Evolutionary conservation across 768 basidiomycete species (phyloP).

Genomic region (Hirschioporus abietinus): DNA sequence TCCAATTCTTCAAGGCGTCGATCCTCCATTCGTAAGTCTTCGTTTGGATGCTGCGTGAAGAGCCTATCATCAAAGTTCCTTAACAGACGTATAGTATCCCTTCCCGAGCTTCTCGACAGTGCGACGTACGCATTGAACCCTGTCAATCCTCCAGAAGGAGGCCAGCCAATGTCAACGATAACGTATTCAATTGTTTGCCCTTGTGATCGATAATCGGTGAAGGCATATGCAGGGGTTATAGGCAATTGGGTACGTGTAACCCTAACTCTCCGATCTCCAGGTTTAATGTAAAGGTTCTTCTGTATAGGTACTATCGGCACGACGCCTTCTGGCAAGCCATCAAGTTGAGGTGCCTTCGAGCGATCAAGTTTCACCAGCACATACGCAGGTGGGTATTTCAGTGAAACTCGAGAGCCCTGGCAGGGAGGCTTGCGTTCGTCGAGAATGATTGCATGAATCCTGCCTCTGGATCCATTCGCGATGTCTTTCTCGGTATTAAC

Average conservation of each 20-base stretch:
- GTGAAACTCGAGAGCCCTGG: constrained; percentile 7
- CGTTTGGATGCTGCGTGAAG: constrained; percentile 26
- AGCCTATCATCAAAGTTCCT: constrained; percentile 24
- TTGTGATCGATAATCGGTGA: constrained; percentile 38
- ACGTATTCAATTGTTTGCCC: constrained; percentile 35
- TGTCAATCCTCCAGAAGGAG: constrained; percentile 25
- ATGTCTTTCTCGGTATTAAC: constrained; percentile 33
- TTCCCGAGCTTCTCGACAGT: constrained; percentile 29
- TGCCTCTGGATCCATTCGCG: constrained; percentile 34
- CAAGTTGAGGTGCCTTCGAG: constrained; percentile 16
- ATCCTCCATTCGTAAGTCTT: constrained; percentile 10
- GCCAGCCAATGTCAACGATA: constrained; percentile 33
- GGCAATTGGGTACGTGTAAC: constrained; percentile 24
- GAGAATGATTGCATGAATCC: constrained; percentile 27
- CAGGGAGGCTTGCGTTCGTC: constrained; percentile 19
- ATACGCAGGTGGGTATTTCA: constrained; percentile 27
- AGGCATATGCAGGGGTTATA: constrained; percentile 33
- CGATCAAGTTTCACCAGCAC: constrained; percentile 27
- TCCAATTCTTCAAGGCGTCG: background rate
- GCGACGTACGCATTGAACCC: constrained; percentile 38
- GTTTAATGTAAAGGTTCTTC: constrained; percentile 8
- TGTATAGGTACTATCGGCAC: constrained; percentile 17
- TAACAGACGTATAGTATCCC: constrained; percentile 22
- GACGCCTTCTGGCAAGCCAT: constrained; percentile 22
- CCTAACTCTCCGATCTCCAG: constrained; percentile 5